Percentiles rank a stretch among this genome's conserved stretches.
Evolutionary conservation across 208 protist species (phyloP).

Genomic region (Vickermania ingenoplastis): DNA sequence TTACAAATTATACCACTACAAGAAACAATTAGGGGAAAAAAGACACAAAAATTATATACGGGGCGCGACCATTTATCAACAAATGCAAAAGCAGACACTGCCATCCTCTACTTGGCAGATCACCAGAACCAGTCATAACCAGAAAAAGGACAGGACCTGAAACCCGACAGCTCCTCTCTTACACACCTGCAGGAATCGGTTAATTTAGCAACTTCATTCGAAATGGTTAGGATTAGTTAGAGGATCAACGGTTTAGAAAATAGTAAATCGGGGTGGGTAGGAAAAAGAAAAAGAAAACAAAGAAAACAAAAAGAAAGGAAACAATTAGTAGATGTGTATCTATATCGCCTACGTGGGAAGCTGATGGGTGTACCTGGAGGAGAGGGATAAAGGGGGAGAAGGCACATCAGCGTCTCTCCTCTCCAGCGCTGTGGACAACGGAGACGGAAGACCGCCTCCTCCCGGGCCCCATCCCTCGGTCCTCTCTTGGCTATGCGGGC

Average conservation of each 20-base stretch:
- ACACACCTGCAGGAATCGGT: too few species aligned
- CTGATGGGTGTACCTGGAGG: too few species aligned
- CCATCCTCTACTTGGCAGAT: not conserved
- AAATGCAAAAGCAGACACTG: not conserved
- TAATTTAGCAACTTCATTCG: too few species aligned
- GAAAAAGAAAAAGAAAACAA: conserved; percentile 3
- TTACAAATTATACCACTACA: not conserved
- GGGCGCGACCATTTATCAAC: not conserved
- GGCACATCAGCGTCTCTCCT: too few species aligned
- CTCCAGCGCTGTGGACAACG: too few species aligned
- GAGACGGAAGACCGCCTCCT: too few species aligned
- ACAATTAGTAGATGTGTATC: not conserved
- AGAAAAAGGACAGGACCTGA: too few species aligned
- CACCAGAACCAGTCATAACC: too few species aligned
- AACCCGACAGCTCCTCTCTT: too few species aligned
- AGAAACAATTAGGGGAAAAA: not conserved
- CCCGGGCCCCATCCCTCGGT: too few species aligned
- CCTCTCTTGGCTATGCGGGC: too few species aligned
- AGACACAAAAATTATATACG: not conserved
- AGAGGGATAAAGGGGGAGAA: too few species aligned
- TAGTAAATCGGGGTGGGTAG: conserved; percentile 6
- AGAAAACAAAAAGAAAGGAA: conserved; percentile 11
- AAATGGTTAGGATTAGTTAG: not conserved
- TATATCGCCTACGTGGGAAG: not conserved
- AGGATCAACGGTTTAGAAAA: not conserved